A percentile compares a stretch with the other conserved stretches of the same genome.
These are phyloP conservation scores for Penicillium herquei DNA, from an alignment of 495 filamentous ascomycete species.

Conservation along the genomic window DNA sequence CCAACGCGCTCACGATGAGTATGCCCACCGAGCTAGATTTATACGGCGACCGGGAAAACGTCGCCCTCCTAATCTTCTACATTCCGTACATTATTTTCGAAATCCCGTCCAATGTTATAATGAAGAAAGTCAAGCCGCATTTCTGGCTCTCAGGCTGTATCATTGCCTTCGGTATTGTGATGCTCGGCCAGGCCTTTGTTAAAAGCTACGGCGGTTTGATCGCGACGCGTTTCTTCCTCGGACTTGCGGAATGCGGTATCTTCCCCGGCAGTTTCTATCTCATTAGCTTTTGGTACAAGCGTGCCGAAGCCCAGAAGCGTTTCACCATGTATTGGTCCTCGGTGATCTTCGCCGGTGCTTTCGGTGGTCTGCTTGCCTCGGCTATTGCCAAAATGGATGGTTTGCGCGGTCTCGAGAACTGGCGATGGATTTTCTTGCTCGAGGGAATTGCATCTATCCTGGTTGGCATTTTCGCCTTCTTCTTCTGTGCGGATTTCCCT, in stretches of 20 bases:
- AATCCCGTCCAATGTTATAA: constrained; percentile 74
- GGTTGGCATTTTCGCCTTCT: constrained; percentile 25
- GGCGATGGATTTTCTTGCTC: constrained; percentile 76
- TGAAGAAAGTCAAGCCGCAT: constrained; percentile 68
- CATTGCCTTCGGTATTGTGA: constrained; percentile 73
- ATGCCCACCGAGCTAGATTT: constrained; percentile 14
- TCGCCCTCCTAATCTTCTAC: constrained; percentile 73
- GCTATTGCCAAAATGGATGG: constrained; percentile 78
- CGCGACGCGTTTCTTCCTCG: constrained; percentile 75
- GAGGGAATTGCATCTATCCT: constrained; percentile 22
- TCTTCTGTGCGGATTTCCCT: constrained; percentile 34
- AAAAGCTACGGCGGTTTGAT: constrained; percentile 70
- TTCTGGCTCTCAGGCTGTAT: constrained; percentile 68
- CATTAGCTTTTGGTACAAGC: constrained; percentile 53
- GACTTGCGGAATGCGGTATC: constrained; percentile 71
- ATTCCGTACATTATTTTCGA: constrained; percentile 73
- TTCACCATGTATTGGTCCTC: constrained; percentile 34
- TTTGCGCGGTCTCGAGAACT: constrained; percentile 61
- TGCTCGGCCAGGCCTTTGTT: constrained; percentile 71
- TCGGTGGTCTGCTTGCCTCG: constrained; percentile 69
- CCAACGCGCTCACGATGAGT: constrained; percentile 19
- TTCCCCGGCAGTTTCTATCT: constrained; percentile 53
- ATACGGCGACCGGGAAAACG: constrained; percentile 55
- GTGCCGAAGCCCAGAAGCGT: constrained; percentile 30
- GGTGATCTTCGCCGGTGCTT: constrained; percentile 25